Conservation (phyloP, 2,329 filamentous ascomycete species). For the Akanthomyces uredinophilus region DNA sequence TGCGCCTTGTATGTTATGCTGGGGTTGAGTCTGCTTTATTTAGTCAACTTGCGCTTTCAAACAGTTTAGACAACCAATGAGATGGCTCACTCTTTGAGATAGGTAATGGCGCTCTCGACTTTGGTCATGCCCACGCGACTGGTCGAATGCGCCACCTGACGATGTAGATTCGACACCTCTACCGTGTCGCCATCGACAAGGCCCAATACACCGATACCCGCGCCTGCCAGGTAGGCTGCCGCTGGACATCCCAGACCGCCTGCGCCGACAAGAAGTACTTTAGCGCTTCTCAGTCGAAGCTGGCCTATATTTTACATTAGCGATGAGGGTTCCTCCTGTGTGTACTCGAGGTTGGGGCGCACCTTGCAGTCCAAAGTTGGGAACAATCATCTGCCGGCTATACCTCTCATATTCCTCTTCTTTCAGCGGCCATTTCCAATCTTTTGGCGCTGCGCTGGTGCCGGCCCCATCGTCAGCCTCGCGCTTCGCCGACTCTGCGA, state of each 20-base stretch:
- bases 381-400: conserved; percentile 84
- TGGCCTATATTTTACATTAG: conserved; percentile 53
- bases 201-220: conserved; percentile 78
- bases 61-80: no score
- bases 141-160: conserved; percentile 78
- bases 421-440: conserved; percentile 62
- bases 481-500: conserved; percentile 30
- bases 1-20: conserved; percentile 60
- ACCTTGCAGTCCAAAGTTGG: conserved; percentile 73
- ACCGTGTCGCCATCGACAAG: conserved; percentile 85
- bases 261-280: conserved; percentile 76
- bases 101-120: conserved; percentile 68
- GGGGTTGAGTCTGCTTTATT: conserved; percentile 61
- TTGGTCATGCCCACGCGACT: conserved; percentile 68
- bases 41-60: no score
- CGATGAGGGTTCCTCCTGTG: not conserved
- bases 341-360: conserved; percentile 8
- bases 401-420: conserved; percentile 79
- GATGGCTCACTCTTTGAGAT: conserved; percentile 46
- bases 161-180: conserved; percentile 85
- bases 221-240: conserved; percentile 84
- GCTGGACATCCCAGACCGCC: conserved; percentile 91
- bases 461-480: conserved; percentile 3
- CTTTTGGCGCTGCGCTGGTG: not conserved
- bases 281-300: conserved; percentile 62